A percentile compares a stretch with the other conserved stretches of the same genome.
phyloP scores from a whole-genome alignment of 1,284 basidiomycete species.

The Cryptococcus sp. region DNA sequence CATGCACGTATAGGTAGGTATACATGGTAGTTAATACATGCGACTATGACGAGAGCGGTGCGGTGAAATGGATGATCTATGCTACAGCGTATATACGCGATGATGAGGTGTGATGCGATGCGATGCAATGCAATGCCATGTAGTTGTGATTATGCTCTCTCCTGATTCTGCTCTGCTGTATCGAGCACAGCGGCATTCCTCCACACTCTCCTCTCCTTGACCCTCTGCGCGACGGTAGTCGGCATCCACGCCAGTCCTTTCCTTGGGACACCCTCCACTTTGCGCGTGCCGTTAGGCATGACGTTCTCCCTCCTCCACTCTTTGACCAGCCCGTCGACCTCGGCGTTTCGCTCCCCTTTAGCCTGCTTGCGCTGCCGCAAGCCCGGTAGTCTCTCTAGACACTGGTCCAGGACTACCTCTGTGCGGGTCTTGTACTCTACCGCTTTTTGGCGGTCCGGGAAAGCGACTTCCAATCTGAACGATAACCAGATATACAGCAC shows the following conservation, averaged over 20 bases:
- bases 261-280: slow-evolving; percentile 14
- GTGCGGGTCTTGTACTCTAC: slow-evolving; percentile 64
- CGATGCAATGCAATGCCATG: neutral
- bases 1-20: neutral
- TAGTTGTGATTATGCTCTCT: neutral
- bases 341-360: slow-evolving; percentile 18
- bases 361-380: slow-evolving; percentile 32
- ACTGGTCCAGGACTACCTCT: slow-evolving; percentile 67
- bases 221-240: slow-evolving; percentile 10
- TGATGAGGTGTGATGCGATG: neutral
- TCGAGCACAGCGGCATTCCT: slow-evolving; percentile 15
- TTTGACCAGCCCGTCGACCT: slow-evolving; percentile 13
- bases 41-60: neutral
- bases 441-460: slow-evolving; percentile 63
- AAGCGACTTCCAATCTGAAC: slow-evolving; percentile 74
- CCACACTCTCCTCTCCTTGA: slow-evolving; percentile 18
- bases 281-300: slow-evolving; percentile 20
- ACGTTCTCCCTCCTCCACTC: slow-evolving; percentile 23
- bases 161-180: neutral
- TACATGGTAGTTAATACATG: neutral
- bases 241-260: slow-evolving; percentile 17
- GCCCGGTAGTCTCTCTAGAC: slow-evolving; percentile 49
- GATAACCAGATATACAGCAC: slow-evolving; percentile 86
- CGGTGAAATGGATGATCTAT: neutral
- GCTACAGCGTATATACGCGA: neutral